Base-by-base conservation (phyloP, 345 rosid species). In the Citrus trifoliata region DNA sequence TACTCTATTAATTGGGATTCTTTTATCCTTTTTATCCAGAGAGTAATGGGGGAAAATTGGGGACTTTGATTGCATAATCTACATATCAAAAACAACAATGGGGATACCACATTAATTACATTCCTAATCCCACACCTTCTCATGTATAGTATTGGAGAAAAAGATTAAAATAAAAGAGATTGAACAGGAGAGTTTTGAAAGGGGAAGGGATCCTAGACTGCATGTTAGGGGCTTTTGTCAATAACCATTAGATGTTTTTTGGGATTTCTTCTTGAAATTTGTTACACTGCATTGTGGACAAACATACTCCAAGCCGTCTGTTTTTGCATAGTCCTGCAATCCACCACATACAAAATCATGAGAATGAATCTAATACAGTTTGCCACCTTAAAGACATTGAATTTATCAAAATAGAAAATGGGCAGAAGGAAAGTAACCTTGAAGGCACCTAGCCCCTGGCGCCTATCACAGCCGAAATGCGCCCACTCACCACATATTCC, bases 401-500 rank as follows among this genome's bases (percentile, higher is more conserved):
- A 62, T 42, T 62, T 42, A 71, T 32, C 27, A 56, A 3, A 74
- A 40, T 19, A 42, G 25, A 76, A 33, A 76, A 9, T n/a, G 1
- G 19, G 70, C 8, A 12, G 18, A 67, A 69, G 72, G 63, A 32
- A 74, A 67, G 37, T 56, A 16, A 94, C 99, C 95, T 96, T 96
- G 64, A 96, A 96, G 83, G 99, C 98, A 56, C 98, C 99, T 13
- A 94, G 99, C 30, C 99, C 98, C 67, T 93, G 98, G 80, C 98
- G 92, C 86, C 97, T 84, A 78, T 96, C 99, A 86, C 99, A 94
- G 80, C 99, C 98, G 75, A 96, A 96, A 85, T 96, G 99, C 21
- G 99, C 99, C 99, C 99, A 94, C 81, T 96, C 99, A 14, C 97
- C 99, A 40, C 99, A 96, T 64, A 93, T 90, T 81, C 98, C 98